Base-by-base conservation (phyloP, 1,139 yeast species). In the Kodamaea sp. region DNA sequence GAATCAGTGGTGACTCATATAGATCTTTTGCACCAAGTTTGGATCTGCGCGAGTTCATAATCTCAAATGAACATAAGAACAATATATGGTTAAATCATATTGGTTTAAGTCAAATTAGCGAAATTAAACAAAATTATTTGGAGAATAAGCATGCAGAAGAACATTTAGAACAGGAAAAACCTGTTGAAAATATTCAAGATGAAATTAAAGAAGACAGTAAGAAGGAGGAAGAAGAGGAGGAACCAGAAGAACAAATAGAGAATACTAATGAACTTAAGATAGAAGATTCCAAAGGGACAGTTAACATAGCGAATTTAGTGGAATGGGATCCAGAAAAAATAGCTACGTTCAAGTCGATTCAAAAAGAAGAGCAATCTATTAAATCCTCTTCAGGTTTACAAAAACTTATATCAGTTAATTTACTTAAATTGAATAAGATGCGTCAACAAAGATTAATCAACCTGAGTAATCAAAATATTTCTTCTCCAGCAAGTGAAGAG, bases 31-130 rank as follows among this genome's bases (percentile, higher is more conserved):
- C 94, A 0, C 97, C 97, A 3, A 59, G 73, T 1, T 63, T 73
- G 31, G 96, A 89, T 57, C 88, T 85, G 59, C 74, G 76, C 32
- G 81, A 79, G 24, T 71, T 85, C 2, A 82, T 87, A 7, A 67
- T 88, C 6, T 76, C 84, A 22, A 76, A 77, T 20, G 73, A 73
- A 9, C 75, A 81, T 43, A 82, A 84, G 44, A 80, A 84, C 1
- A 68, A 79, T 22, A 76, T 86, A 7, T 90, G 97, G 96, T 72
- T 81, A 42, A 87, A 84, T 49, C 88, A 80, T 55, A 67, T 82
- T 34, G 94, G 94, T 0, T 70, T 71, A 38, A 66, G 68, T 35
- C 70, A 78, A 40, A 60, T 81, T 25, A 59, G 60, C n/a, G 62
- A 67, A 20, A 62, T 65, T 32, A 69, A 63, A 42, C 50, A 52